Percentiles rank a stretch among this genome's conserved stretches.
Conservation (phyloP, 1,139 yeast species). For the Suhomyces maxii region DNA sequence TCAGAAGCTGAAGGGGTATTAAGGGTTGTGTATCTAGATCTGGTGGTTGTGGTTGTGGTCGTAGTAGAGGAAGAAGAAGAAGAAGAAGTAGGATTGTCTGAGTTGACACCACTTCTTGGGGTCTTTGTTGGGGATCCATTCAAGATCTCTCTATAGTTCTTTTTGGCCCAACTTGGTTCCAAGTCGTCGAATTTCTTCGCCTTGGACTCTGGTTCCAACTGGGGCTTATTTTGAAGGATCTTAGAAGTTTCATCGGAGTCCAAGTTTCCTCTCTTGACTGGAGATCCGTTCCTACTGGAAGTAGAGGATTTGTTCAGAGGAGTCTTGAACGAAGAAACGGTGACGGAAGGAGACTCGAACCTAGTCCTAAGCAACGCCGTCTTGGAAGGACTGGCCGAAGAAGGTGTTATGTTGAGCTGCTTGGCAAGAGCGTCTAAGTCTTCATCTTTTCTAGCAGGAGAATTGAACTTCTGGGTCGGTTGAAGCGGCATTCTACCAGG, state of each 20-base stretch:
- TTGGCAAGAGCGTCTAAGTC: slow-evolving; percentile 45
- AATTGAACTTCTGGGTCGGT: slow-evolving; percentile 23
- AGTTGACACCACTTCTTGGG: neutral
- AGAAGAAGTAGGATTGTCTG: no score
- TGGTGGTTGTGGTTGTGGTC: neutral
- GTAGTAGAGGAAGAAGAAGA: no score
- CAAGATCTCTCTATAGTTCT: slow-evolving; percentile 19
- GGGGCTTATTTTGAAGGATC: slow-evolving; percentile 10
- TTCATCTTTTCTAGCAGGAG: slow-evolving; percentile 20
- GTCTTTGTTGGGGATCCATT: slow-evolving; percentile 17
- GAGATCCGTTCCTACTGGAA: slow-evolving; percentile 23
- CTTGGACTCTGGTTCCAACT: slow-evolving; percentile 4
- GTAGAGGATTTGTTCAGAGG: slow-evolving; percentile 26
- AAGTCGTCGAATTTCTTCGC: slow-evolving; percentile 9
- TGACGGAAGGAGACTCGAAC: slow-evolving; percentile 47
- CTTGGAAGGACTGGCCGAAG: slow-evolving; percentile 26
- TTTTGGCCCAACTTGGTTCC: slow-evolving; percentile 28
- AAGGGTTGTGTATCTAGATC: neutral
- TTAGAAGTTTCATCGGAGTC: slow-evolving; percentile 10
- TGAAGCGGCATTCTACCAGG: slow-evolving; percentile 30
- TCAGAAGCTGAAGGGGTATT: neutral
- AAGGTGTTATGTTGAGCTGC: slow-evolving; percentile 34
- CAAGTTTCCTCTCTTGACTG: slow-evolving; percentile 16
- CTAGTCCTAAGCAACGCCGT: slow-evolving; percentile 33
- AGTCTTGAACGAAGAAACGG: slow-evolving; percentile 44